Evolutionary conservation across 2,329 filamentous ascomycete genomes (phyloP).

Genomic region (Ascochyta lentis): DNA sequence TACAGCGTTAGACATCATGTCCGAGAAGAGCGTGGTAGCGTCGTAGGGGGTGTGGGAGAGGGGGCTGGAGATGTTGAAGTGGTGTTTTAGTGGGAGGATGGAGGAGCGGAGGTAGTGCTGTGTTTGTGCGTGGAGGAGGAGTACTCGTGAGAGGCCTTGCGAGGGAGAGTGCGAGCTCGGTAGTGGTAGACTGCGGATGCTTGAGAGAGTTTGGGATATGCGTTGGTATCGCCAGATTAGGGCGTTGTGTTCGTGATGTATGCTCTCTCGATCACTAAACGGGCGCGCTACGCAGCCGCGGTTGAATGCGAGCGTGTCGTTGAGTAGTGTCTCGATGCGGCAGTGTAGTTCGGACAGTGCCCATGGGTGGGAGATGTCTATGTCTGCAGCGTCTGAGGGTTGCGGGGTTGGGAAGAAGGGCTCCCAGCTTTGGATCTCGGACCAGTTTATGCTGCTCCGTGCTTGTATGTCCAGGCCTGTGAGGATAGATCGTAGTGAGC

Average conservation of each 20-base stretch:
- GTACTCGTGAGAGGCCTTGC: constrained; percentile 13
- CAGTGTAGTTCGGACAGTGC: constrained; percentile 20
- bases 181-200: constrained; percentile 4
- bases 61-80: constrained; percentile 19
- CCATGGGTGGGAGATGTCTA: constrained; percentile 3
- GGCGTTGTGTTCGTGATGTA: constrained; percentile 9
- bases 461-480: constrained; percentile 41
- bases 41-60: constrained; percentile 27
- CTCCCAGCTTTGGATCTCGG: constrained; percentile 30
- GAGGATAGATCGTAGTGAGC: constrained; percentile 39
- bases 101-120: constrained; percentile 24
- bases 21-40: constrained; percentile 19
- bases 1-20: constrained; percentile 27
- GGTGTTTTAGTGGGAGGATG: constrained; percentile 13
- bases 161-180: constrained; percentile 2
- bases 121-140: constrained; percentile 21
- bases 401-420: constrained; percentile 22
- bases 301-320: constrained; percentile 36
- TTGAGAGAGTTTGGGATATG: constrained; percentile 12
- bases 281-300: constrained; percentile 22
- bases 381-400: neutral
- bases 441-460: constrained; percentile 36
- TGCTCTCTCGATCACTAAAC: constrained; percentile 21
- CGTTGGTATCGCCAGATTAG: constrained; percentile 17
- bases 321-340: constrained; percentile 33